Evolutionary conservation across 1,139 yeast species (phyloP).

Genomic region (Sporopachydermia cereana): DNA sequence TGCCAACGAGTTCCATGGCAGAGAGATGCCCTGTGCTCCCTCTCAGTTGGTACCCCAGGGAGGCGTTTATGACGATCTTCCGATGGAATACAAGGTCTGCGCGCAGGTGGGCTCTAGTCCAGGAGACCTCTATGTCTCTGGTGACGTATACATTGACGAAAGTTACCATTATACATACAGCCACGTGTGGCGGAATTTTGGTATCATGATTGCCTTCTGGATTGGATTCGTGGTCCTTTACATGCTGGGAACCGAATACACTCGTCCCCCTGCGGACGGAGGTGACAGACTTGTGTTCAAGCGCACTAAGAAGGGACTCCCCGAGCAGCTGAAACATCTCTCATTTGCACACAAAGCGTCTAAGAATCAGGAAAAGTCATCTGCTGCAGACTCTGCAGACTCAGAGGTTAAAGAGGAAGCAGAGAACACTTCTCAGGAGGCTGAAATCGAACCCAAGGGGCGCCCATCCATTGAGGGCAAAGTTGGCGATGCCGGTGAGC

Average conservation of each 20-base stretch:
- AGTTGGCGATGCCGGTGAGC: slow-evolving; percentile 4
- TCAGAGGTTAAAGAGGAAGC: no score
- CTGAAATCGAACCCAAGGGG: neutral
- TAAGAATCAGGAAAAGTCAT: neutral
- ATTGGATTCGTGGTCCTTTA: slow-evolving; percentile 27
- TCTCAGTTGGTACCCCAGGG: slow-evolving; percentile 37
- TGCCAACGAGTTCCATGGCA: slow-evolving; percentile 44
- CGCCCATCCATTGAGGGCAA: neutral
- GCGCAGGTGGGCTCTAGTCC: slow-evolving; percentile 34
- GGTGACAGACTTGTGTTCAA: slow-evolving; percentile 33
- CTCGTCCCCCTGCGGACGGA: slow-evolving; percentile 28
- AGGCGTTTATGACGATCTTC: slow-evolving; percentile 32
- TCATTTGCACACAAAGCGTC: neutral
- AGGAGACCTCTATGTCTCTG: slow-evolving; percentile 32
- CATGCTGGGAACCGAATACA: slow-evolving; percentile 28
- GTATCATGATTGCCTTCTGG: slow-evolving; percentile 34
- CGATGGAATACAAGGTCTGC: slow-evolving; percentile 35
- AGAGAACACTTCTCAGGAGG: neutral
- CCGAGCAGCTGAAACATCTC: neutral
- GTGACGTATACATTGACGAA: slow-evolving; percentile 31
- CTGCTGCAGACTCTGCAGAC: neutral
- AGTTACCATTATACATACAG: slow-evolving; percentile 28
- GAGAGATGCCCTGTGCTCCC: slow-evolving; percentile 38
- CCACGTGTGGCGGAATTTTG: slow-evolving; percentile 42
- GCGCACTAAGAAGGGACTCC: slow-evolving; percentile 12